phyloP scores from a whole-genome alignment of 306 rosid genomes.

The Ochetophila trinervis region DNA sequence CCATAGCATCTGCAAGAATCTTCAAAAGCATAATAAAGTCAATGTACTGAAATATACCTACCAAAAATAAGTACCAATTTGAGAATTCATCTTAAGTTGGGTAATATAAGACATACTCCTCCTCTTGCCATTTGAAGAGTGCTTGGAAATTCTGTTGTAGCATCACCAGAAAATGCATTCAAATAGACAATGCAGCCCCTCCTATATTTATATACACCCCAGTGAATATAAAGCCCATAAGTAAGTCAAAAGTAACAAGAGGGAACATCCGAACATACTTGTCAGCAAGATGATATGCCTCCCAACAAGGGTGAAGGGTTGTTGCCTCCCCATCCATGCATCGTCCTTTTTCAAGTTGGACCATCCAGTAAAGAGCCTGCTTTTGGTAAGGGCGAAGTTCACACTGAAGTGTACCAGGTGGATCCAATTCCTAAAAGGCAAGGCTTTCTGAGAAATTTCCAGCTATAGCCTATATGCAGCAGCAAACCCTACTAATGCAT shows the following conservation, averaged over 20 bases:
- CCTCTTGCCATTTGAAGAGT: slow-evolving; percentile 93
- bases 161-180: slow-evolving; percentile 94
- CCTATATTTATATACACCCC: slow-evolving; percentile 36
- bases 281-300: slow-evolving; percentile 76
- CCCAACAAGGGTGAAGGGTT: slow-evolving; percentile 98
- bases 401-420: slow-evolving; percentile 72
- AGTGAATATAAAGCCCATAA: slow-evolving; percentile 20
- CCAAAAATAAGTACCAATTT: slow-evolving; percentile 1
- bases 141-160: slow-evolving; percentile 86
- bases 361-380: slow-evolving; percentile 92
- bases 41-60: slow-evolving; percentile 23
- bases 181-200: slow-evolving; percentile 66
- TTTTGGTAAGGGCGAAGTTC: slow-evolving; percentile 87
- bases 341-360: slow-evolving; percentile 76
- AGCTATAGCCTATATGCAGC: slow-evolving; percentile 15
- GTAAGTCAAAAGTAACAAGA: not conserved
- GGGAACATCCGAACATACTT: slow-evolving; percentile 43
- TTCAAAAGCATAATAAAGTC: slow-evolving; percentile 40
- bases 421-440: slow-evolving; percentile 75
- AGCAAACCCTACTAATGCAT: slow-evolving; percentile 18
- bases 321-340: slow-evolving; percentile 57
- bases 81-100: slow-evolving; percentile 8
- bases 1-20: slow-evolving; percentile 99
- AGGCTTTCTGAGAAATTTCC: slow-evolving; percentile 19
- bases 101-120: slow-evolving; percentile 65